Evolutionary conservation across 495 filamentous ascomycete genomes (phyloP), one percentile per base, ranked within the genome.

Genomic region (Amniculicola lignicola): DNA sequence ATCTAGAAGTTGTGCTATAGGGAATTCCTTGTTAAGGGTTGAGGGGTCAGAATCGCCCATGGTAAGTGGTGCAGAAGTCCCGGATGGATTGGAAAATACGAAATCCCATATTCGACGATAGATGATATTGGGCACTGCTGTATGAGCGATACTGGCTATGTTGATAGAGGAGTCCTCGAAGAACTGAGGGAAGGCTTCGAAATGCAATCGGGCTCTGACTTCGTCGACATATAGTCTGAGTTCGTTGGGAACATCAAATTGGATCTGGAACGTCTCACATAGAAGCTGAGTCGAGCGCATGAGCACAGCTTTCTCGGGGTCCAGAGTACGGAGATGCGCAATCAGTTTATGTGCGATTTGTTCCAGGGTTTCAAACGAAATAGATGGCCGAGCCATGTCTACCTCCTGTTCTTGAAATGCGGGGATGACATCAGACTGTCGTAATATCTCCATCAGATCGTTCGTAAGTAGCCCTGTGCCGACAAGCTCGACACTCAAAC

Each of bases 281-380:
- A n/a, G n/a, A n/a, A n/a, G n/a, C n/a, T n/a, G n/a, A n/a, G n/a
- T n/a, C n/a, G n/a, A n/a, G n/a, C n/a, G n/a, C n/a, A n/a, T n/a
- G n/a, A n/a, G n/a, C n/a, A n/a, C n/a, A 15, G 33, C 35, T n/a
- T 3, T 9, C 11, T 28, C 35, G 47, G 15, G 28, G 3, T 38
- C 18, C 11, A 33, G 10, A 3, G 24, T 33, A 21, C 25, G 22
- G 2, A 53, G 16, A 16, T 55, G 22, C 15, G 48, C 24, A 12
- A n/a, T n/a, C 9, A 57, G 15, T n/a, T 16, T 5, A 24, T 43
- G 27, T 38, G 50, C 54, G 9, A 51, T 19, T n/a, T 27, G 36
- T 43, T 57, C 45, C 21, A 57, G 18, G 29, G 4, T 5, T 31
- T 57, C 43, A 19, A 48, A n/a, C n/a, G n/a, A n/a, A n/a, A n/a